phyloP scores from a whole-genome alignment of 1,139 yeast genomes.

The Chernovozyma aurita region DNA sequence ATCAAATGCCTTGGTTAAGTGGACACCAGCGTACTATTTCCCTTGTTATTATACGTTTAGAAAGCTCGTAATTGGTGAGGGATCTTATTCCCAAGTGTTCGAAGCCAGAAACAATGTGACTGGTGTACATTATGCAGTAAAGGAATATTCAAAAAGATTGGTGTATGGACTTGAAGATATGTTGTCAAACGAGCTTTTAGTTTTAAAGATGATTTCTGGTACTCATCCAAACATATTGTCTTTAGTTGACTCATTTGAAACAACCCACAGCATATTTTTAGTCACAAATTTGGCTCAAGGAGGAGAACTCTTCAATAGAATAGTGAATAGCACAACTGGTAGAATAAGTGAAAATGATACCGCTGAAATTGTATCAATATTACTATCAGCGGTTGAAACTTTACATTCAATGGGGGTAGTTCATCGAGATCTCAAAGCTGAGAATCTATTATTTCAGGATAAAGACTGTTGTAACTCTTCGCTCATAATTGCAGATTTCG shows the following conservation, averaged over 20 bases:
- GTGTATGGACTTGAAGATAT: slow-evolving; percentile 31
- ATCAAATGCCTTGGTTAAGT: too few relatives aligned
- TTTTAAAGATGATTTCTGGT: slow-evolving; percentile 44
- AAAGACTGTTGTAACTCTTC: slow-evolving; percentile 24
- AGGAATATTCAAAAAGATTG: slow-evolving; percentile 28
- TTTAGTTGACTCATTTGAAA: slow-evolving; percentile 67
- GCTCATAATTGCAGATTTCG: slow-evolving; percentile 69
- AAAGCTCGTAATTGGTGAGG: slow-evolving; percentile 31
- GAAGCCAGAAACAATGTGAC: slow-evolving; percentile 33
- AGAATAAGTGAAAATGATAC: slow-evolving; percentile 39
- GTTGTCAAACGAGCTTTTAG: slow-evolving; percentile 53
- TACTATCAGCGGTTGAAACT: slow-evolving; percentile 27
- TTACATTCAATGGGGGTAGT: slow-evolving; percentile 31
- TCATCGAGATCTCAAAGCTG: slow-evolving; percentile 43
- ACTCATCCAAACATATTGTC: slow-evolving; percentile 52
- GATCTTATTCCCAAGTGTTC: slow-evolving; percentile 35
- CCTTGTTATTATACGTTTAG: slow-evolving; percentile 34
- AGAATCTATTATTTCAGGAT: slow-evolving; percentile 31
- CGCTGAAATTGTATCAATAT: slow-evolving; percentile 29
- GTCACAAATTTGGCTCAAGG: slow-evolving; percentile 68
- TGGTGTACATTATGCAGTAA: slow-evolving; percentile 36
- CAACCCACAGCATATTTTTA: slow-evolving; percentile 52
- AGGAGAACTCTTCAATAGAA: slow-evolving; percentile 65
- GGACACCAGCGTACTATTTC: neutral
- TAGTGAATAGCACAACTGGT: slow-evolving; percentile 38